These are phyloP conservation scores for Seminavis robusta DNA, from an alignment of 108 stramenopile species.

Conservation along the genomic window DNA sequence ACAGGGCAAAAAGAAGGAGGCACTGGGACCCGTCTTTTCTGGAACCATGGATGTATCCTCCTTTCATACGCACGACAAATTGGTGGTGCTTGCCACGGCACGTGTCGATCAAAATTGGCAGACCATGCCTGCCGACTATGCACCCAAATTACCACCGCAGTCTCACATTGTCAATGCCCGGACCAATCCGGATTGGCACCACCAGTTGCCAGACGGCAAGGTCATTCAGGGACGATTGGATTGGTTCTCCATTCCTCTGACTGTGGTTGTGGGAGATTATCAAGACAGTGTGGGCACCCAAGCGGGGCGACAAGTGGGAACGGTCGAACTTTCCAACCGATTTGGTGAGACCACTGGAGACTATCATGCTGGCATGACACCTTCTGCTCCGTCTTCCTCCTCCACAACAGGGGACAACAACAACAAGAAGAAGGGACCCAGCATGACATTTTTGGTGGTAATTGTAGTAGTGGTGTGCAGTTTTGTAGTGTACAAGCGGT, in stretches of 20 bases:
- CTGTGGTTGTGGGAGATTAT: slow-evolving; percentile 54
- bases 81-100: slow-evolving; percentile 57
- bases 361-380: no score
- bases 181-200: slow-evolving; percentile 78
- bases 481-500: no score
- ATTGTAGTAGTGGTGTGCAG: no score
- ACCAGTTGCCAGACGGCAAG: slow-evolving; percentile 52
- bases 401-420: no score
- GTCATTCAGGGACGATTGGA: slow-evolving; percentile 68
- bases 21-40: slow-evolving; percentile 39
- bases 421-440: no score
- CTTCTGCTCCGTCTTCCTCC: no score
- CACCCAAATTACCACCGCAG: slow-evolving; percentile 48
- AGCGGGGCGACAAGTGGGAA: slow-evolving; percentile 19
- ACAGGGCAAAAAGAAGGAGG: neutral
- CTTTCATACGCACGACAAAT: slow-evolving; percentile 40
- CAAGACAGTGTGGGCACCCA: slow-evolving; percentile 19
- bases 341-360: slow-evolving; percentile 16
- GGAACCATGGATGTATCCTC: slow-evolving; percentile 41
- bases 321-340: slow-evolving; percentile 29
- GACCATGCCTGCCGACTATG: slow-evolving; percentile 6
- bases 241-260: slow-evolving; percentile 78
- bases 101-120: slow-evolving; percentile 69
- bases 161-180: slow-evolving; percentile 90
- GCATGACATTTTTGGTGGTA: no score